Evolutionary conservation across 768 basidiomycete species (phyloP).

Genomic region (Sutorius australiensis): DNA sequence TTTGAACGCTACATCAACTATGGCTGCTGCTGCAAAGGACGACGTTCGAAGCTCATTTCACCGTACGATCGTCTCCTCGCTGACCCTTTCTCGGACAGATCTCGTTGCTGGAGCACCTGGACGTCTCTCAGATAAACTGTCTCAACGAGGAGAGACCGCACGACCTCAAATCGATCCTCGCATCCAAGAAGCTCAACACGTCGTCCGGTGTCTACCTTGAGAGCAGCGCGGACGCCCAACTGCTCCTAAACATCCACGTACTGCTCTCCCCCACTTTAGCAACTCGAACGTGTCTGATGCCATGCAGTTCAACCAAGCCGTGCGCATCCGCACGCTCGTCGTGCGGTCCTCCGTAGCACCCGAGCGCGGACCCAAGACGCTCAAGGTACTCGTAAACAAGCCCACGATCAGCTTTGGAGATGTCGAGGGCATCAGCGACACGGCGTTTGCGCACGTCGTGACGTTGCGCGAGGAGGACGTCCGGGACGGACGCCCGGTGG

Average conservation of each 20-base stretch:
- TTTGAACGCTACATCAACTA: slow-evolving; percentile 8
- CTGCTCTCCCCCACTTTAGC: background rate
- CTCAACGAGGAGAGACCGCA: slow-evolving; percentile 60
- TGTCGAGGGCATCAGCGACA: slow-evolving; percentile 50
- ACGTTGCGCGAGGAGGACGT: slow-evolving; percentile 49
- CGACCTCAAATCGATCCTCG: slow-evolving; percentile 50
- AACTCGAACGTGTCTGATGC: background rate
- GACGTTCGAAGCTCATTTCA: slow-evolving; percentile 23
- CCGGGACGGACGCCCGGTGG: slow-evolving; percentile 40
- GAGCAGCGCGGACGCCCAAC: slow-evolving; percentile 72
- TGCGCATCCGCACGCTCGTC: slow-evolving; percentile 58
- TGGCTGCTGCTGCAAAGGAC: slow-evolving; percentile 26
- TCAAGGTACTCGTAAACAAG: slow-evolving; percentile 64
- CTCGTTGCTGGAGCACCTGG: slow-evolving; percentile 56
- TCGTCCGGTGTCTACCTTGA: slow-evolving; percentile 44
- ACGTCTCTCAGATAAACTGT: slow-evolving; percentile 58
- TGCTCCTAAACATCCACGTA: slow-evolving; percentile 65
- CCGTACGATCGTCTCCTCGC: background rate
- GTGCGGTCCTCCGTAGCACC: slow-evolving; percentile 38
- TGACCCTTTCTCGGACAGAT: slow-evolving; percentile 32
- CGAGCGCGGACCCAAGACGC: slow-evolving; percentile 50
- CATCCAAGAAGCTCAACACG: slow-evolving; percentile 42
- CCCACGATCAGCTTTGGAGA: slow-evolving; percentile 62
- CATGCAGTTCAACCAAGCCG: slow-evolving; percentile 63
- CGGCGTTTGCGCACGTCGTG: slow-evolving; percentile 54